Base-by-base conservation (phyloP, 192 early-diverging fungal species). In the Entomortierella beljakovae region DNA sequence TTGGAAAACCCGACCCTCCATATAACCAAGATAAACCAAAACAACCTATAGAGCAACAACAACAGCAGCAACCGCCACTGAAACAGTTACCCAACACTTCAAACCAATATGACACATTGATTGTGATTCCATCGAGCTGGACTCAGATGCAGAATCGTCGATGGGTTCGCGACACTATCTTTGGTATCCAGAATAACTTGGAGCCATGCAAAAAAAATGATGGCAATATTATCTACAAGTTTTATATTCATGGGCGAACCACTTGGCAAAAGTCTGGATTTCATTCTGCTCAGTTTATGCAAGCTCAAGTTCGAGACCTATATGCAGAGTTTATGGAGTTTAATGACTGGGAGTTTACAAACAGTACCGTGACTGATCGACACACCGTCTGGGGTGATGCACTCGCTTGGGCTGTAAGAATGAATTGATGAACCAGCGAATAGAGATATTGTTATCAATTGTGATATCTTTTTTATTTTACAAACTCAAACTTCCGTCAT, bases 311-410 rank as follows among this genome's bases (percentile, higher is more conserved):
- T 35, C 48, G 83, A 55, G 62, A 57, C 32, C 50, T 87, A 22
- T 72, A 81, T 46, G 75, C 77, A 8, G 88, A 89, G 56, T 76
- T 76, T 11, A 86, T 87, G 66, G 88, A 89, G 57, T 89, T 71
- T 71, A 68, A 84, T 32, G 88, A 89, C 42, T 54, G 55, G 59
- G 15, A 57, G 3, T 69, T 69, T 28, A 69, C 67, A 1, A 79
- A 79, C 53, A 50, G 23, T 4, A 70, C 75, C 20, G 72, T 68
- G 25, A 31, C 55, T 0, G 31, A 54, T 32, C 55, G 37, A 43
- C 61, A 70, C 46, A 46, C 34, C 25, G 29, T 79, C 61, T 79
- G 75, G 75, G 75, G 67, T 25, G 68, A 79, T 46, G 75, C 75
- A 15, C 28, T 79, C 33, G 40, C 57, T 20, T 79, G 75, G 75